Percentiles rank a stretch among this genome's conserved stretches.
Evolutionary conservation across 2,329 filamentous ascomycete species (phyloP).

Genomic region (Lizonia empirigonia): DNA sequence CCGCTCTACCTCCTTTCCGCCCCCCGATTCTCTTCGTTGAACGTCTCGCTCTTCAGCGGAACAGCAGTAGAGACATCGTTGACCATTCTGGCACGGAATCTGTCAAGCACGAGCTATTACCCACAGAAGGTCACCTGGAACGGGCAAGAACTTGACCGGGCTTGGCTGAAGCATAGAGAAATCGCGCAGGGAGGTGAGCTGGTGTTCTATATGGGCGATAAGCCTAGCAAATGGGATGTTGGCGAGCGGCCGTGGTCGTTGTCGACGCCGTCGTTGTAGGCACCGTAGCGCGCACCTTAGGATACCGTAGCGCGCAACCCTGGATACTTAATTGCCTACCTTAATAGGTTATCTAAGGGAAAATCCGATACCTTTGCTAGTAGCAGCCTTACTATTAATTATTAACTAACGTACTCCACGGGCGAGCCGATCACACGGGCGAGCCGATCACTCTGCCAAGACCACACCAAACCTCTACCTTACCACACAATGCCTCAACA

Average conservation of each 20-base stretch:
- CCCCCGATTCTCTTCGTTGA: conserved; percentile 42
- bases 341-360: too few species aligned
- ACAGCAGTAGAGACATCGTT: conserved; percentile 6
- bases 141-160: conserved; percentile 1
- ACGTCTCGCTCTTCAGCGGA: conserved; percentile 8
- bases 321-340: too few species aligned
- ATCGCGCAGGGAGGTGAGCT: conserved; percentile 5
- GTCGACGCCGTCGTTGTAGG: too few species aligned
- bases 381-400: too few species aligned
- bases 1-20: conserved; percentile 49
- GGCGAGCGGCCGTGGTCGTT: conserved; percentile 11
- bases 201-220: conserved; percentile 6
- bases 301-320: too few species aligned
- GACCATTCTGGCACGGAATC: conserved; percentile 4
- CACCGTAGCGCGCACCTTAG: too few species aligned
- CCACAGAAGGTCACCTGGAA: conserved; percentile 11
- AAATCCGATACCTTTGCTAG: too few species aligned
- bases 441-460: too few species aligned
- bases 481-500: too few species aligned
- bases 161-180: conserved; percentile 11
- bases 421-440: too few species aligned
- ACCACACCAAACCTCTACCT: too few species aligned
- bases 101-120: conserved; percentile 10
- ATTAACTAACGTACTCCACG: too few species aligned
- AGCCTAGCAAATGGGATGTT: conserved; percentile 1